These are phyloP conservation scores for Ambrosia artemisiifolia DNA, from an alignment of 129 eudicot genomes.

Conservation along the genomic window DNA sequence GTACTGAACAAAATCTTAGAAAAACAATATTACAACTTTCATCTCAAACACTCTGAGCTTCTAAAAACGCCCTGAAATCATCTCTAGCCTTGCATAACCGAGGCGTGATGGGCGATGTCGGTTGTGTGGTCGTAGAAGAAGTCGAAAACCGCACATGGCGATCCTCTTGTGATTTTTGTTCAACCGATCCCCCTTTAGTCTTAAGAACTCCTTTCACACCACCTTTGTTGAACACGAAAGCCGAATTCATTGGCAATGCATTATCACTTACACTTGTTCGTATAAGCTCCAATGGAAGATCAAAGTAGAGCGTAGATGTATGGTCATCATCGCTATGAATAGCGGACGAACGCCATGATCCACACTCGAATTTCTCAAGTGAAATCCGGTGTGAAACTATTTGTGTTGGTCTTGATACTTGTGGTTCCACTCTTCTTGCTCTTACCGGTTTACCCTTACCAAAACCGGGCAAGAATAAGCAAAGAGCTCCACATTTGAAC, in stretches of 20 bases:
- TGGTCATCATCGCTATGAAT: conserved; percentile 39
- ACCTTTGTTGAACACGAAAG: conserved; percentile 66
- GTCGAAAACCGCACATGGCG: conserved; percentile 70
- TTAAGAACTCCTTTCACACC: conserved; percentile 53
- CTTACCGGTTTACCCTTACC: conserved; percentile 70
- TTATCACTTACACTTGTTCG: conserved; percentile 54
- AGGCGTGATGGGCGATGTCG: conserved; percentile 49
- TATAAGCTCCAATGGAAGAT: conserved; percentile 83
- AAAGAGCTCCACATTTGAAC: conserved; percentile 78
- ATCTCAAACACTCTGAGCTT: conserved; percentile 66
- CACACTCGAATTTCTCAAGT: conserved; percentile 82
- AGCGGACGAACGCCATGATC: conserved; percentile 72
- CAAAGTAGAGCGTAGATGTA: conserved; percentile 56
- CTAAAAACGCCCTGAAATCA: conserved; percentile 70
- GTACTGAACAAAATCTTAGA: conserved; percentile 3
- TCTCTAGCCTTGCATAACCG: conserved; percentile 55
- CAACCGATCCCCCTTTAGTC: conserved; percentile 18
- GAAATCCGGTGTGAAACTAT: conserved; percentile 62
- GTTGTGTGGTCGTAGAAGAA: conserved; percentile 36
- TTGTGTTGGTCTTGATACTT: conserved; percentile 11
- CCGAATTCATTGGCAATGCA: conserved; percentile 59
- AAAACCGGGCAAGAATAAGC: conserved; percentile 73
- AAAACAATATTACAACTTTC: not conserved
- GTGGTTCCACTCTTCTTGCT: conserved; percentile 35
- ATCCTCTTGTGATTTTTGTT: conserved; percentile 40